These are phyloP conservation scores for Mytilinidion resinicola DNA, from an alignment of 495 filamentous ascomycete species.

Conservation along the genomic window DNA sequence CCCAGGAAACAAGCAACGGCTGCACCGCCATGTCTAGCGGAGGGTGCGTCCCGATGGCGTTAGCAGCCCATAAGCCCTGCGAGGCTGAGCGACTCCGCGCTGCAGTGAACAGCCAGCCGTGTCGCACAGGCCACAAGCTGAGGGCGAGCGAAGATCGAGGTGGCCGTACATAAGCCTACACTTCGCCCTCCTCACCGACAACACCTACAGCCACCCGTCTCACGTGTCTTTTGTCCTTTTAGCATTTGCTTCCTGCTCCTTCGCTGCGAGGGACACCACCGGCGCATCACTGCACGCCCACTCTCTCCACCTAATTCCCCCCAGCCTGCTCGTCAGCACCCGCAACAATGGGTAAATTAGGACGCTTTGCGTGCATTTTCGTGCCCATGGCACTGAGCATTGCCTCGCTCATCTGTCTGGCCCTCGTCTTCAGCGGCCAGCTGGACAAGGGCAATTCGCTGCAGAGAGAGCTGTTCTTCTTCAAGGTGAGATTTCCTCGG, in stretches of 20 bases:
- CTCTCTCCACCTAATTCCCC: too few relatives aligned
- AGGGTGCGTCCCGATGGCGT: neutral
- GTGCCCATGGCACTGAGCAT: constrained; percentile 70
- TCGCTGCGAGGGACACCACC: neutral
- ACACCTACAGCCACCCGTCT: too few relatives aligned
- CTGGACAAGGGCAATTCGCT: constrained; percentile 53
- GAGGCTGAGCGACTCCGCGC: neutral
- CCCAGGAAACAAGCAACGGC: too few relatives aligned
- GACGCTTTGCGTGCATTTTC: constrained; percentile 74
- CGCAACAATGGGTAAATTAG: constrained; percentile 60
- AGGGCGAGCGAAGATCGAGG: too few relatives aligned
- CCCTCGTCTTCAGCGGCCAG: constrained; percentile 67
- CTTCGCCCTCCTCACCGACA: too few relatives aligned
- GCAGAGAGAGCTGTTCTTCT: constrained; percentile 58
- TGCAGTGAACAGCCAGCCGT: neutral
- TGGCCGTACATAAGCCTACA: too few relatives aligned
- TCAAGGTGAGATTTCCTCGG: constrained; percentile 48
- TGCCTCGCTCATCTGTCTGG: constrained; percentile 62
- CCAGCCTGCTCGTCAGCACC: neutral
- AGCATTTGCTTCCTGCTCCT: too few relatives aligned
- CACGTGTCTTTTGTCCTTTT: too few relatives aligned
- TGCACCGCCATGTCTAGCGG: too few relatives aligned
- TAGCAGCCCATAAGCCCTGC: neutral
- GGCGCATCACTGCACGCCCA: neutral
- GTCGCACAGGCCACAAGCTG: neutral